phyloP scores from a whole-genome alignment of 306 rosid genomes.

The Cucurbita ficifolia region DNA sequence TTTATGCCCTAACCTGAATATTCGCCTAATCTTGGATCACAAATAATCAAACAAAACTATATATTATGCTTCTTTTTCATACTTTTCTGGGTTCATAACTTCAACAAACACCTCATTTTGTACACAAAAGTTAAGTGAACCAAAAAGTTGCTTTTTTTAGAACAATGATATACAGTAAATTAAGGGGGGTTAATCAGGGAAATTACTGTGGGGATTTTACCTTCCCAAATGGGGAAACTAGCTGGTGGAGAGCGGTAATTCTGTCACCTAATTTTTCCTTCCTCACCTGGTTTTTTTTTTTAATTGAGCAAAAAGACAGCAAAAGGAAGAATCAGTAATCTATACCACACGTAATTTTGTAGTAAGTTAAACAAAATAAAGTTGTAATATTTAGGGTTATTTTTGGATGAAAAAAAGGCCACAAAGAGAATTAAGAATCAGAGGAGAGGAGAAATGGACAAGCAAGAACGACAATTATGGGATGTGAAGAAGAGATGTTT shows the following conservation, averaged over 20 bases:
- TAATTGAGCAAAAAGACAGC: neutral
- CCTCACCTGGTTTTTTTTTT: conserved; percentile 49
- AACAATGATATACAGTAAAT: too few relatives aligned
- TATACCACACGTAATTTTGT: neutral
- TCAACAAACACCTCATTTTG: neutral
- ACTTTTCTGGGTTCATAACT: neutral
- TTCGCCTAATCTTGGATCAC: neutral
- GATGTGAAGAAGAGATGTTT: conserved; percentile 20
- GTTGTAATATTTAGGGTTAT: neutral
- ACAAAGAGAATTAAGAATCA: neutral
- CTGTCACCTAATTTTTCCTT: conserved; percentile 99
- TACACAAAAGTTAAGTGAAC: too few relatives aligned
- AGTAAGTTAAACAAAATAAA: too few relatives aligned
- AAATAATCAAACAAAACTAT: neutral
- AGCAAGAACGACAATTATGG: conserved; percentile 59
- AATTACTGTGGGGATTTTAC: conserved; percentile 14
- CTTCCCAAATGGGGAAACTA: conserved; percentile 99
- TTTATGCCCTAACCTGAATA: neutral
- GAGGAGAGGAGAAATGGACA: conserved; percentile 29
- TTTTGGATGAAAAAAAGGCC: conserved; percentile 1
- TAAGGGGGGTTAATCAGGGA: neutral
- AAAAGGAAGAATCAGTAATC: neutral
- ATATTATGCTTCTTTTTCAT: neutral
- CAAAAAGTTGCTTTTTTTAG: too few relatives aligned
- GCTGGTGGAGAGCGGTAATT: conserved; percentile 92